Evolutionary conservation across 2,329 filamentous ascomycete species (phyloP), one percentile per base, ranked within the genome.

Genomic region (Aspergillus sclerotialis): DNA sequence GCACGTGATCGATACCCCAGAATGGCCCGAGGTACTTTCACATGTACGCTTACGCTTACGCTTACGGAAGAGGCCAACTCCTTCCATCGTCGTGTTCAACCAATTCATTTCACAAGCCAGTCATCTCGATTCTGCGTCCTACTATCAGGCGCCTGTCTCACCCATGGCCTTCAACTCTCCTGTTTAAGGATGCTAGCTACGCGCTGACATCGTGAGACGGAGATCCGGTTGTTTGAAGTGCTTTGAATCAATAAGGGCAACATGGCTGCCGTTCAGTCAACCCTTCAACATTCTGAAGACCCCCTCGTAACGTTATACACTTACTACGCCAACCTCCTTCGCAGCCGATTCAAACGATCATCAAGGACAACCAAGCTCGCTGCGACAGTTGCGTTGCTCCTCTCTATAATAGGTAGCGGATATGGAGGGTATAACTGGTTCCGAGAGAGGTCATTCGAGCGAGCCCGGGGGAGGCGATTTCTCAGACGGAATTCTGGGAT

Each of bases 401-500:
- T 88, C 17, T 82, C 86, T 31, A 88, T 96, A 47, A 76, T 95
- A 48, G 75, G 82, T 40, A 72, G 82, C 29, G 82, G 81, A 36
- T 88, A 86, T 66, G 88, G 88, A 40, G 77, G 78, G n/a, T 78
- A 82, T 39, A 77, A 76, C 41, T 85, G 82, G 76, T 90, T 85
- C 75, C 80, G 74, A 53, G 77, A 73, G 37, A 73, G 78, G 40
- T 77, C 76, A 31, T 80, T 79, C 44, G 90, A 96, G 63, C 80
- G 78, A 46, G 88, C 92, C 49, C 83, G 88, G 48, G 89, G 89
- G 4, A 73, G 78, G 43, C 83, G 84, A 45, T 73, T 98, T 34
- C 69, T 96, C 43, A 78, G 92, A 38, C 82, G 85, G 40, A 98
- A 98, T 63, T 96, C 90, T 19, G 94, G 88, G 52, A 71, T 96